These are phyloP conservation scores for Anisodus tanguticus DNA, from an alignment of 257 asterid species.

Conservation along the genomic window DNA sequence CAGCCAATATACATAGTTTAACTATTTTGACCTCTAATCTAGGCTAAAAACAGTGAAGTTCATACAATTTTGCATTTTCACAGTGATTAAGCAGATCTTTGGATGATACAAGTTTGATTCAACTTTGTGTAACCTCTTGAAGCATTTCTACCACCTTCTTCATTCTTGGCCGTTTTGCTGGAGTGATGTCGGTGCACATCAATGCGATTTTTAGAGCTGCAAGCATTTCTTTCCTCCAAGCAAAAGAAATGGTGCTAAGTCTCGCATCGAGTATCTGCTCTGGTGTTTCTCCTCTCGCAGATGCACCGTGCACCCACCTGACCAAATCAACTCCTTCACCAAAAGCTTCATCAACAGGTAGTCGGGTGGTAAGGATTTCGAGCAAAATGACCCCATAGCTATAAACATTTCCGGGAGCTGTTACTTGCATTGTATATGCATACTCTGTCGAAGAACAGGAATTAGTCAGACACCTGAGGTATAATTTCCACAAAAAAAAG, in stretches of 20 bases:
- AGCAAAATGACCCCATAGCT: conserved; percentile 95
- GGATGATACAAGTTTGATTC: conserved; percentile 25
- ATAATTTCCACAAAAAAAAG: neutral
- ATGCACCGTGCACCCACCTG: conserved; percentile 95
- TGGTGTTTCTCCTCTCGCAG: conserved; percentile 90
- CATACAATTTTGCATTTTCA: neutral
- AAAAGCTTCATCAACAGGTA: conserved; percentile 88
- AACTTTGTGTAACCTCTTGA: conserved; percentile 56
- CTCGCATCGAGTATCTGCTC: conserved; percentile 94
- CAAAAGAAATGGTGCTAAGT: conserved; percentile 87
- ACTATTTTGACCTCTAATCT: conserved; percentile 15
- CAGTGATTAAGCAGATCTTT: conserved; percentile 14
- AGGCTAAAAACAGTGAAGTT: neutral
- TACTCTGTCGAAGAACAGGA: conserved; percentile 61
- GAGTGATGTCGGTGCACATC: conserved; percentile 83
- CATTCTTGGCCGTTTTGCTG: conserved; percentile 97
- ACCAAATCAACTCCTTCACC: conserved; percentile 98
- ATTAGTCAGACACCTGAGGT: neutral
- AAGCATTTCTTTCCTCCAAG: conserved; percentile 97
- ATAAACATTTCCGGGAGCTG: conserved; percentile 95
- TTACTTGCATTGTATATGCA: conserved; percentile 99
- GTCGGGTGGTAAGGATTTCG: conserved; percentile 81
- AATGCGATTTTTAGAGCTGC: conserved; percentile 80
- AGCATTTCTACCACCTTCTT: conserved; percentile 93
- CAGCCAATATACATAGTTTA: conserved; percentile 1